A percentile compares a stretch with the other conserved stretches of the same genome.
phyloP scores from a whole-genome alignment of 345 rosid genomes.

The Gossypium sturtianum region DNA sequence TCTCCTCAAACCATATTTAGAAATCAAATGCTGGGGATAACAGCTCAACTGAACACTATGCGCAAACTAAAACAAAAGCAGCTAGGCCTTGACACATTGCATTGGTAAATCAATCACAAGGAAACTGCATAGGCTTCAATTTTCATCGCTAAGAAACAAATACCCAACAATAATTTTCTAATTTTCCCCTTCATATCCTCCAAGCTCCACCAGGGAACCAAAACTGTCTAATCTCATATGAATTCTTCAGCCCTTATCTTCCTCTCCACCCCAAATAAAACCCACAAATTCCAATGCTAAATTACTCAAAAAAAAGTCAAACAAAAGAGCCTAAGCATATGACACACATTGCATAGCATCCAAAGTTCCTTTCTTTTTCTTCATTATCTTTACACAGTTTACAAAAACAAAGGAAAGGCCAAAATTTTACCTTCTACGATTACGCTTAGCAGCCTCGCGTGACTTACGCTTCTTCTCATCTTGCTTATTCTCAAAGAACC shows the following conservation, averaged over 20 bases:
- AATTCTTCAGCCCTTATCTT: background rate
- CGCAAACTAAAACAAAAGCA: background rate
- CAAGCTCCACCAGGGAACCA: background rate
- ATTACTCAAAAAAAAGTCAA: background rate
- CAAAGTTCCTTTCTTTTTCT: background rate
- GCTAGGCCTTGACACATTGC: background rate
- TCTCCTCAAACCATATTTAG: background rate
- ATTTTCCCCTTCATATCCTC: background rate
- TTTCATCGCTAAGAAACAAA: background rate
- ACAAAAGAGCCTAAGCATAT: background rate
- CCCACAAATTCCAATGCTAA: background rate
- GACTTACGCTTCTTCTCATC: constrained; percentile 74
- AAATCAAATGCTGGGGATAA: background rate
- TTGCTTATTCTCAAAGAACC: constrained; percentile 60
- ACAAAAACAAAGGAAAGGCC: background rate
- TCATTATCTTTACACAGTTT: background rate
- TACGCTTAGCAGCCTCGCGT: constrained; percentile 85
- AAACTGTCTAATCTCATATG: background rate
- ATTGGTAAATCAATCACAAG: background rate
- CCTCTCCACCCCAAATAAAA: background rate
- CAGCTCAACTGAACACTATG: background rate
- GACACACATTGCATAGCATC: no score
- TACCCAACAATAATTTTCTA: constrained; percentile 1
- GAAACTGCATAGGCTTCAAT: background rate
- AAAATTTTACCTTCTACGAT: constrained; percentile 60